Base-by-base conservation (phyloP, 345 rosid species). In the Corchorus capsularis region DNA sequence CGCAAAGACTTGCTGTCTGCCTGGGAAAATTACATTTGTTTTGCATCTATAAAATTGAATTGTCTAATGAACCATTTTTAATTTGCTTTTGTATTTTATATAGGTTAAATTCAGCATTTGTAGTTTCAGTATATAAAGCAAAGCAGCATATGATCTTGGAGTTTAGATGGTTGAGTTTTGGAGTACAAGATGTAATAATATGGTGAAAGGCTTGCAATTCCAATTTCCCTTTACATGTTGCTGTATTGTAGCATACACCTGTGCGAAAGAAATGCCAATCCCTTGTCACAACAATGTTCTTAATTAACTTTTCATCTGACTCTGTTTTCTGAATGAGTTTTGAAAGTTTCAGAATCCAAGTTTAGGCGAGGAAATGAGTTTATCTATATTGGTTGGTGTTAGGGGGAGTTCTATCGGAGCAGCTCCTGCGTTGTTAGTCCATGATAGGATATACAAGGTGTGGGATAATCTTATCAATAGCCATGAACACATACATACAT, bases 91-190 rank as follows among this genome's bases (percentile, higher is more conserved):
- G 15, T 35, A 62, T 35, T 0, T 34, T 62, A 13, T 62, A 13
- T 62, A 12, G 65, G 65, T 27, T 61, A 7, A 64, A 39, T 64
- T 63, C 68, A 37, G 68, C 19, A 34, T 35, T 41, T 16, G 68
- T 63, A 63, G 46, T 63, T 35, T 63, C 68, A 16, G 20, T 39
- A 34, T 34, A 0, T 34, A 12, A 12, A 62, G 19, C 66, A 62
- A 62, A 62, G 39, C 19, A 62, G 32, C 41, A 62, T 27, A 62
- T 62, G 0, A 3, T 34, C 22, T 35, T 63, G 47, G 27, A 63
- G 68, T 63, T 35, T 34, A 11, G 67, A 35, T 35, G 46, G 19
- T 63, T 35, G 67, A 63, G 5, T 35, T 63, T 37, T 63, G 20
- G 5, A 32, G 67, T 63, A 2, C 20, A 35, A 8, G n/a, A 16